These are phyloP conservation scores for Lentinus polychrous DNA, from an alignment of 1,284 basidiomycete species.

Conservation along the genomic window DNA sequence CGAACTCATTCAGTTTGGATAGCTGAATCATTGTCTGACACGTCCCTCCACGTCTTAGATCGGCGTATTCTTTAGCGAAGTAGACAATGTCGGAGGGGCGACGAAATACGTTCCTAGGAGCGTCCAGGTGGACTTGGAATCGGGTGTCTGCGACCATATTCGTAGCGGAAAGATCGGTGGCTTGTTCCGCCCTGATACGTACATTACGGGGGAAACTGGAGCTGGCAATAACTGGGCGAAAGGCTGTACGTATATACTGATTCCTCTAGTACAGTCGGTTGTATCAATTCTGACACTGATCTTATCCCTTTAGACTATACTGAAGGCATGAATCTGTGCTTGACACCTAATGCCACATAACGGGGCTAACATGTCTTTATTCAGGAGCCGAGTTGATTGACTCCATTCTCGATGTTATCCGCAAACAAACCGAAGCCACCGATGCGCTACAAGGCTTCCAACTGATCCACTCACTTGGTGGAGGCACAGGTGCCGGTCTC, in stretches of 20 bases:
- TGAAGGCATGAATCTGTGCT: constrained; percentile 54
- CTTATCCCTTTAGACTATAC: constrained; percentile 67
- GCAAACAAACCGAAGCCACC: constrained; percentile 73
- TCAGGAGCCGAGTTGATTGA: constrained; percentile 90
- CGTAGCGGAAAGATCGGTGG: constrained; percentile 61
- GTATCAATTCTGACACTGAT: background rate
- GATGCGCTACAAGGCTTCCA: constrained; percentile 95
- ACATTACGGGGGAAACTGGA: constrained; percentile 63
- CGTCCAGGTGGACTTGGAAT: constrained; percentile 86
- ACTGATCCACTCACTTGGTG: constrained; percentile 87
- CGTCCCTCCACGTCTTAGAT: constrained; percentile 43
- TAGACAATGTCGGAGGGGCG: constrained; percentile 33
- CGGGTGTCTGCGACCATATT: constrained; percentile 84
- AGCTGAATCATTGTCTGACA: background rate
- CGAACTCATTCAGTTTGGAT: constrained; percentile 11
- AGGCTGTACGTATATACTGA: constrained; percentile 54
- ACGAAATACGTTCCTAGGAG: constrained; percentile 90
- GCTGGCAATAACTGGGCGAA: constrained; percentile 96
- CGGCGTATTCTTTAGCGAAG: constrained; percentile 68
- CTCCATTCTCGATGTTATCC: constrained; percentile 68
- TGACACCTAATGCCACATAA: background rate
- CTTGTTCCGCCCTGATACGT: constrained; percentile 89
- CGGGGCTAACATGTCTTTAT: constrained; percentile 3
- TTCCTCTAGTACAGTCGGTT: constrained; percentile 2
- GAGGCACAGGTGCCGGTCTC: constrained; percentile 87